phyloP scores from a whole-genome alignment of 2,329 filamentous ascomycete species.

The Dendryphion nanum region DNA sequence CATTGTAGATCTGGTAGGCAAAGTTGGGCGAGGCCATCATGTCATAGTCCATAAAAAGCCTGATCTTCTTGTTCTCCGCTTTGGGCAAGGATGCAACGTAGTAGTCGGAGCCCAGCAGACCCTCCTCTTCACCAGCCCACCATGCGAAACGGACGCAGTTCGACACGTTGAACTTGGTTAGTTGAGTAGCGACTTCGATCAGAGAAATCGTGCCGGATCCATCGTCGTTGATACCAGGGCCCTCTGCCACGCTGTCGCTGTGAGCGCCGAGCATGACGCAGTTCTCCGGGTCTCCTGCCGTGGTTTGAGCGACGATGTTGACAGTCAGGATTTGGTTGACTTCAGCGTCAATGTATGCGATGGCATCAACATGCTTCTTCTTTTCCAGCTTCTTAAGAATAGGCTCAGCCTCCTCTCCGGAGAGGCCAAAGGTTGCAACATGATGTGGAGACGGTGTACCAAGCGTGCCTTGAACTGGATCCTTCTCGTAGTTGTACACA shows the following conservation, averaged over 20 bases:
- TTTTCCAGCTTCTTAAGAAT: conserved; percentile 51
- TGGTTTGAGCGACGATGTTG: conserved; percentile 43
- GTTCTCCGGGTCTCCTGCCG: conserved; percentile 38
- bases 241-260: conserved; percentile 40
- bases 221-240: conserved; percentile 44
- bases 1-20: conserved; percentile 42
- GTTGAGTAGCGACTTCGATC: conserved; percentile 40
- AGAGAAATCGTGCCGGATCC: conserved; percentile 41
- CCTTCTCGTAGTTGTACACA: conserved; percentile 72
- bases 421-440: conserved; percentile 69
- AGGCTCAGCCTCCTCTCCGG: conserved; percentile 60
- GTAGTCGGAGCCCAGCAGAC: conserved; percentile 40
- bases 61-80: conserved; percentile 40
- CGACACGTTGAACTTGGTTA: conserved; percentile 38
- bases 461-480: conserved; percentile 63
- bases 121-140: conserved; percentile 42
- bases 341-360: conserved; percentile 48
- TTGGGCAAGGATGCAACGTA: conserved; percentile 35
- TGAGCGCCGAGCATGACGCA: conserved; percentile 44
- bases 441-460: conserved; percentile 59
- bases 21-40: conserved; percentile 44
- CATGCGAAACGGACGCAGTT: conserved; percentile 43
- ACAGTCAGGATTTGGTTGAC: conserved; percentile 51
- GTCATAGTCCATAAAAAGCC: conserved; percentile 46
- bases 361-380: conserved; percentile 43